Evolutionary conservation across 2,329 filamentous ascomycete genomes (phyloP).

Genomic region (Ophiostoma montium): DNA sequence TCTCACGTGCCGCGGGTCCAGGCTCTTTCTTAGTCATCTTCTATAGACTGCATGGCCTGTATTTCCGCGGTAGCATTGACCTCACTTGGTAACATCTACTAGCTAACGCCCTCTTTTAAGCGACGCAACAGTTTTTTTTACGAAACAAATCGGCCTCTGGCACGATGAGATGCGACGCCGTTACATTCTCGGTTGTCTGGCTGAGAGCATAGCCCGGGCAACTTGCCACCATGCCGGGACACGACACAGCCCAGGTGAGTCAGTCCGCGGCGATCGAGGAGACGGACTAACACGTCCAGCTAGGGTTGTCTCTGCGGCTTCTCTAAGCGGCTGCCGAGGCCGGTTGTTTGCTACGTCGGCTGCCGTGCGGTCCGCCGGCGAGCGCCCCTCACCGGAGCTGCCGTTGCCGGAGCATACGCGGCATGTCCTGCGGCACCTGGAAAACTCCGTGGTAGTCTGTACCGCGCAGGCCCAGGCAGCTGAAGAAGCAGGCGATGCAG

Average conservation of each 20-base stretch:
- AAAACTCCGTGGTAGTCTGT: conserved; percentile 26
- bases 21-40: neutral
- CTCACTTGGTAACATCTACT: neutral
- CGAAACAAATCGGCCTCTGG: conserved; percentile 3
- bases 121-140: neutral
- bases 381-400: conserved; percentile 25
- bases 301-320: neutral
- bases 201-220: conserved; percentile 2
- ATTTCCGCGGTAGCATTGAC: neutral
- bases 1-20: neutral
- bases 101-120: neutral
- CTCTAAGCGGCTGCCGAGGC: neutral
- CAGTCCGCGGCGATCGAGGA: neutral
- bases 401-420: conserved; percentile 33
- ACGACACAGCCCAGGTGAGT: neutral
- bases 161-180: conserved; percentile 13
- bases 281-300: neutral
- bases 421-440: conserved; percentile 37
- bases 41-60: too few relatives aligned
- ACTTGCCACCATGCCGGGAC: neutral
- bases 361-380: conserved; percentile 2
- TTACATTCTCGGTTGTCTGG: conserved; percentile 5
- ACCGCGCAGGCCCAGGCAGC: conserved; percentile 16
- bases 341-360: conserved; percentile 1
- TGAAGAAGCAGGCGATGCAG: neutral